Conservation (phyloP, 73 alveolate genomes). For the Effrenium voratum region DNA sequence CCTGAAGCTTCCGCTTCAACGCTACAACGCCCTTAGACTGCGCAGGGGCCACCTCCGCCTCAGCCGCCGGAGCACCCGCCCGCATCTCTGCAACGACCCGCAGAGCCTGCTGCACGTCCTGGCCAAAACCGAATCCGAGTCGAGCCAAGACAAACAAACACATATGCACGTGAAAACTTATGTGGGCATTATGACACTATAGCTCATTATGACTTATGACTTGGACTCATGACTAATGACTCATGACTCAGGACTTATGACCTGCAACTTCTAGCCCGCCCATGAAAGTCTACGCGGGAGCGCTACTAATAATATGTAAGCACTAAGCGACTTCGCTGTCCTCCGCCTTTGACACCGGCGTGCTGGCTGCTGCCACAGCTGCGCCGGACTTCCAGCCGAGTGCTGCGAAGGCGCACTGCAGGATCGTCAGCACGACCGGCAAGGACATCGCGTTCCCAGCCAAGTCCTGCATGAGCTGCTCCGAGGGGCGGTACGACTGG, state of each 20-base stretch:
- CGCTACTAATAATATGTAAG: too few relatives aligned
- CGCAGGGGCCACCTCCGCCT: background rate
- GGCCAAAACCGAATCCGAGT: too few relatives aligned
- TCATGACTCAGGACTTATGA: too few relatives aligned
- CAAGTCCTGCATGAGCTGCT: slow-evolving; percentile 10
- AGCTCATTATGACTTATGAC: too few relatives aligned
- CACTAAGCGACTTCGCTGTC: background rate
- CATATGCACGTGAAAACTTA: too few relatives aligned
- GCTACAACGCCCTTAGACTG: background rate
- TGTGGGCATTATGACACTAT: too few relatives aligned
- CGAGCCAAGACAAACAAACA: too few relatives aligned
- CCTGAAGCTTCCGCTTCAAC: slow-evolving; percentile 11
- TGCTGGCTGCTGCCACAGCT: background rate
- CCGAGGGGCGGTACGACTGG: background rate
- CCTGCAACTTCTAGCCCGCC: too few relatives aligned
- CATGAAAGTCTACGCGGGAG: too few relatives aligned
- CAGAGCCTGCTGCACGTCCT: background rate
- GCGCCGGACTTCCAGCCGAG: background rate
- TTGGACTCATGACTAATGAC: too few relatives aligned
- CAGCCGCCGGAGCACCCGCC: background rate
- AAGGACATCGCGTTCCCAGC: slow-evolving; percentile 34
- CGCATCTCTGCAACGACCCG: background rate
- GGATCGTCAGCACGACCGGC: slow-evolving; percentile 6
- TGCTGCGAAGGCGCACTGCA: background rate
- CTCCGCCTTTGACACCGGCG: background rate